These are phyloP conservation scores for Aspergillus aculeatus DNA, from an alignment of 2,329 filamentous ascomycete genomes.

Conservation along the genomic window DNA sequence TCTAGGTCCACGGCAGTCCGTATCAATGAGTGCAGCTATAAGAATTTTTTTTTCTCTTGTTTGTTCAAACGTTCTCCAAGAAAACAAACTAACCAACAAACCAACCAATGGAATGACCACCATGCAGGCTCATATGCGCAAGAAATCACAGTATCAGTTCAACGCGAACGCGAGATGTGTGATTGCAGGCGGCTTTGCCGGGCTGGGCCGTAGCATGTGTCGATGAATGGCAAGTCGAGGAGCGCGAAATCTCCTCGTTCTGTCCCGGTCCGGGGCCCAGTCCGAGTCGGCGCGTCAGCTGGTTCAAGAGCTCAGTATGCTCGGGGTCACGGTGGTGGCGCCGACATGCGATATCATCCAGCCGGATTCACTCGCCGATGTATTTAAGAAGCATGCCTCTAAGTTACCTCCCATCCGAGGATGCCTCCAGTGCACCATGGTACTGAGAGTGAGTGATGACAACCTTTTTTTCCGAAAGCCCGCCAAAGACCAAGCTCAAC, in stretches of 20 bases:
- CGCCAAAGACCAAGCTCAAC: no score
- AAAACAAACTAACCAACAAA: no score
- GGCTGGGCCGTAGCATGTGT: conserved; percentile 11
- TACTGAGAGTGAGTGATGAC: conserved; percentile 8
- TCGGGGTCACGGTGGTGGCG: conserved; percentile 10
- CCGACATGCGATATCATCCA: conserved; percentile 17
- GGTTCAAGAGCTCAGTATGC: conserved; percentile 5
- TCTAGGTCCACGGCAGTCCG: no score
- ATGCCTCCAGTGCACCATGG: conserved; percentile 27
- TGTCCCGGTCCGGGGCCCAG: conserved; percentile 18
- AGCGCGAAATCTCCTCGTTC: conserved; percentile 20
- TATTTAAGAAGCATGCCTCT: conserved; percentile 7
- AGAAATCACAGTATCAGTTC: not conserved
- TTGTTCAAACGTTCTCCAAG: no score
- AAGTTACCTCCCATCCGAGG: conserved; percentile 27
- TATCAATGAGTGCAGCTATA: no score
- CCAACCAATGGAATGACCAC: no score
- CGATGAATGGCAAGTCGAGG: conserved; percentile 18
- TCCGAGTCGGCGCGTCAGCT: conserved; percentile 5
- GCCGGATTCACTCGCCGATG: not conserved
- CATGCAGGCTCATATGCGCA: no score
- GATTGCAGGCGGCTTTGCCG: conserved; percentile 15
- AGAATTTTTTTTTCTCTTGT: no score
- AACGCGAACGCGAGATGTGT: conserved; percentile 9
- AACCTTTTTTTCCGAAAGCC: no score